Conservation (phyloP, 805 yeast species). For the Candida xiaguanensis region DNA sequence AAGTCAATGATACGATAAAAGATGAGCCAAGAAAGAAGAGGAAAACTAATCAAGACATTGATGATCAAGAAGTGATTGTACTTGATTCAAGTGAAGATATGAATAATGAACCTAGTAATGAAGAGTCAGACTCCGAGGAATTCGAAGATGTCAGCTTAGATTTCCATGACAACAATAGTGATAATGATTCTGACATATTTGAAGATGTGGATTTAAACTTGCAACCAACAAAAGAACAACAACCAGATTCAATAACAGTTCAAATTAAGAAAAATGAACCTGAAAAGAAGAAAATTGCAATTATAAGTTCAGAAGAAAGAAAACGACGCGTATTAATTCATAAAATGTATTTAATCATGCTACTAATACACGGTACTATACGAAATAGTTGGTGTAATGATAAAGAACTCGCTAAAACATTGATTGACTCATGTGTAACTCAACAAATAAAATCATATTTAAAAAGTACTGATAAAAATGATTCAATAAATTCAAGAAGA, state of each 20-base stretch:
- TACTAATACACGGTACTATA: conserved; percentile 63
- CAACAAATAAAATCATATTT: conserved; percentile 1
- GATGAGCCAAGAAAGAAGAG: conserved; percentile 7
- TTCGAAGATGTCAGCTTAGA: conserved; percentile 6
- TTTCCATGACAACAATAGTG: conserved; percentile 3
- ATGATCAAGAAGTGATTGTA: neutral
- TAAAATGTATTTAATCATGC: conserved; percentile 50
- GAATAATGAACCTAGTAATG: neutral
- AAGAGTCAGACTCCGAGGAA: conserved; percentile 6
- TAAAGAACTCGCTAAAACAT: conserved; percentile 29
- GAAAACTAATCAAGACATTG: neutral
- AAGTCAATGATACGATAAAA: neutral
- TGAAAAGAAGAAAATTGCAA: conserved; percentile 22
- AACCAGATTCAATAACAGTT: conserved; percentile 6
- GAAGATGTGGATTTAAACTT: conserved; percentile 25
- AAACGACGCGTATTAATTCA: conserved; percentile 52
- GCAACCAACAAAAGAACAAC: neutral
- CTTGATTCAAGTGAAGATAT: neutral
- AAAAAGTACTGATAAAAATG: conserved; percentile 11
- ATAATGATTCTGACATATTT: conserved; percentile 20
- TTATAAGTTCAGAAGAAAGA: conserved; percentile 56
- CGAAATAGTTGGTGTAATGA: conserved; percentile 77
- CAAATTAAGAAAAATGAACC: conserved; percentile 9
- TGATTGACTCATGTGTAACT: conserved; percentile 27
- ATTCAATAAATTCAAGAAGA: conserved; percentile 53